Conservation (phyloP, 371 early-diverging fungal genomes). For the Dentiscutata heterogama region DNA sequence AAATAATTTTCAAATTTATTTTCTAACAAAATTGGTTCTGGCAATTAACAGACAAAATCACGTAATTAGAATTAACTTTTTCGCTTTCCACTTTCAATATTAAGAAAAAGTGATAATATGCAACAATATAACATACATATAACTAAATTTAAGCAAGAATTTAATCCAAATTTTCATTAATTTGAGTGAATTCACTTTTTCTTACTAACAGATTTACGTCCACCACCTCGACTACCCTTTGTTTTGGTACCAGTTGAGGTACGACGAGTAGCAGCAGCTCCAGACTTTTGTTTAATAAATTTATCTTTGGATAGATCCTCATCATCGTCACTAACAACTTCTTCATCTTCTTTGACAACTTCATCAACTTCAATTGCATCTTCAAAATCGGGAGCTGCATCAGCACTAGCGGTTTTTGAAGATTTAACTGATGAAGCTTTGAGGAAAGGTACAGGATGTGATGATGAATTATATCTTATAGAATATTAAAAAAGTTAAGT, state of each 20-base stretch:
- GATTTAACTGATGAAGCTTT: conserved; percentile 55
- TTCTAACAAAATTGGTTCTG: too few species aligned
- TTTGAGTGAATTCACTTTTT: too few species aligned
- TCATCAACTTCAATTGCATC: conserved; percentile 65
- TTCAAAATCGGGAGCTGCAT: conserved; percentile 76
- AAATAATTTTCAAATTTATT: too few species aligned
- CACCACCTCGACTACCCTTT: not conserved
- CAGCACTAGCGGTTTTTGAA: conserved; percentile 54
- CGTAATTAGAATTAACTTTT: too few species aligned
- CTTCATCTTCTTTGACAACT: conserved; percentile 70
- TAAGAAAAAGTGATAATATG: too few species aligned
- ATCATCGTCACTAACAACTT: conserved; percentile 56
- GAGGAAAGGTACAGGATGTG: conserved; percentile 79
- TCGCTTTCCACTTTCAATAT: too few species aligned
- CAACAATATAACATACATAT: too few species aligned
- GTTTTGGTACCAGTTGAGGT: not conserved
- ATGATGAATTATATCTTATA: conserved; percentile 76
- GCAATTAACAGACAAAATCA: too few species aligned
- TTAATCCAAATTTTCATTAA: too few species aligned
- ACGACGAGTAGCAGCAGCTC: too few species aligned
- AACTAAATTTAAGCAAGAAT: too few species aligned
- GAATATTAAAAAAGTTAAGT: conserved; percentile 34
- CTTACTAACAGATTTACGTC: not conserved
- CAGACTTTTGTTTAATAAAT: conserved; percentile 55
- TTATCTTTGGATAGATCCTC: conserved; percentile 62